These are phyloP conservation scores for Lophiotrema nucula DNA, from an alignment of 495 filamentous ascomycete genomes.

Conservation along the genomic window DNA sequence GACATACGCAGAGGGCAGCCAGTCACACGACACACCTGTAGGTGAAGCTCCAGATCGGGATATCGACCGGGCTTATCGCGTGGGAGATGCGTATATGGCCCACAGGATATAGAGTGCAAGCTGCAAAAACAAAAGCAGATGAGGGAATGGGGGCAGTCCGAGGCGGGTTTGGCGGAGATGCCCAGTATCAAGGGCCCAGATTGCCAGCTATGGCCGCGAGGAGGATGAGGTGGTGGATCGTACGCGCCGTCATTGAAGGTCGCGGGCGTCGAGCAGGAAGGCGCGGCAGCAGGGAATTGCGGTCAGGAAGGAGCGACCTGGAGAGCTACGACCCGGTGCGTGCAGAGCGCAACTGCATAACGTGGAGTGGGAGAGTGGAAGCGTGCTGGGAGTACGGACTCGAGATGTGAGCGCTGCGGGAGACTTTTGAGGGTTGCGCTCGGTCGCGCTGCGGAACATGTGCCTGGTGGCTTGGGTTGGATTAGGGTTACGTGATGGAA, in stretches of 20 bases:
- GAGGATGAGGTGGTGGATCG: slow-evolving; percentile 36
- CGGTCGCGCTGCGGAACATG: slow-evolving; percentile 15
- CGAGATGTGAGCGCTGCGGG: slow-evolving; percentile 9
- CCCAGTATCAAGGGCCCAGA: slow-evolving; percentile 25
- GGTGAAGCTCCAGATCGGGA: slow-evolving; percentile 29
- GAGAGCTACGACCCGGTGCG: slow-evolving; percentile 3
- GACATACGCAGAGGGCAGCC: slow-evolving; percentile 14
- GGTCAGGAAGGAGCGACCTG: background rate
- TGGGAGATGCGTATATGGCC: slow-evolving; percentile 28
- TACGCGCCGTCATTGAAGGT: slow-evolving; percentile 36
- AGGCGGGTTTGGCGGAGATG: background rate
- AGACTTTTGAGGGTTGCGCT: slow-evolving; percentile 23
- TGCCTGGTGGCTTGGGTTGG: slow-evolving; percentile 21
- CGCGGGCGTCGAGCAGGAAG: background rate
- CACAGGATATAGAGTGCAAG: slow-evolving; percentile 12
- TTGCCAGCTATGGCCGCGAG: slow-evolving; percentile 37
- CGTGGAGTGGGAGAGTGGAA: background rate
- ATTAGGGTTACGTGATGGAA: slow-evolving; percentile 26
- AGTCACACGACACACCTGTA: slow-evolving; percentile 33
- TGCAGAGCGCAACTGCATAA: slow-evolving; percentile 12
- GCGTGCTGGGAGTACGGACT: background rate
- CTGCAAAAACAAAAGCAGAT: slow-evolving; percentile 24
- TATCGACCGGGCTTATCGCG: slow-evolving; percentile 34
- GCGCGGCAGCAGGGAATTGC: slow-evolving; percentile 2
- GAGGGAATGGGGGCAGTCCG: slow-evolving; percentile 2